Conservation (phyloP, 2,329 filamentous ascomycete species). For the Diaporthe sp. region DNA sequence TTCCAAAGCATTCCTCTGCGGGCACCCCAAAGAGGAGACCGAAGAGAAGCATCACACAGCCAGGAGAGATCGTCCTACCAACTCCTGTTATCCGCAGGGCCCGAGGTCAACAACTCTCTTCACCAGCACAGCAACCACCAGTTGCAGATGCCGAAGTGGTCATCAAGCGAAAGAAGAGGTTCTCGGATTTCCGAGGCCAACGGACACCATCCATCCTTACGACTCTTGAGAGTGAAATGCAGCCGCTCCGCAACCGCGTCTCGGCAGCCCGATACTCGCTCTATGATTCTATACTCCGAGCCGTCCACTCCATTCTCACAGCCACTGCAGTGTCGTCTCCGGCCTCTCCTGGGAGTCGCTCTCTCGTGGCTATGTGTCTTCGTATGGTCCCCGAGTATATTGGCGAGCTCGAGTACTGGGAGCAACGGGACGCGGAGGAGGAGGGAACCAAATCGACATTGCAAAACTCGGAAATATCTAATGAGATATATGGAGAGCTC, state of each 20-base stretch:
- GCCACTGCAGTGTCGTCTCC: conserved; percentile 45
- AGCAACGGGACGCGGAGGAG: conserved; percentile 50
- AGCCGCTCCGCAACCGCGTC: conserved; percentile 45
- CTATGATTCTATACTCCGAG: conserved; percentile 57
- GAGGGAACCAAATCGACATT: conserved; percentile 49
- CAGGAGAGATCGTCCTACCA: conserved; percentile 43
- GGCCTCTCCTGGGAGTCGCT: conserved; percentile 41
- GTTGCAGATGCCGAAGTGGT: background rate
- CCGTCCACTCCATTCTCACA: conserved; percentile 55
- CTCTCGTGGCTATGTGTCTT: conserved; percentile 61
- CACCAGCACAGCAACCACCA: conserved; percentile 37
- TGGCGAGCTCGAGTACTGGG: conserved; percentile 54
- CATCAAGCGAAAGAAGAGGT: background rate
- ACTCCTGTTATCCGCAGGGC: conserved; percentile 47
- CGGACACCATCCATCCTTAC: conserved; percentile 6
- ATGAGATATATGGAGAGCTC: conserved; percentile 59
- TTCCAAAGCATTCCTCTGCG: background rate
- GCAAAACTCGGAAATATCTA: conserved; percentile 51
- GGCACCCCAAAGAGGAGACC: background rate
- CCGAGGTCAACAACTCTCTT: conserved; percentile 43
- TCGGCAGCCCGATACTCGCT: conserved; percentile 46
- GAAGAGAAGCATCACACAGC: conserved; percentile 4
- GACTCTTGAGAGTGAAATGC: conserved; percentile 47
- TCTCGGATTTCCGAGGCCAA: conserved; percentile 35
- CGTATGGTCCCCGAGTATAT: conserved; percentile 60